Percentiles rank a stretch among this genome's conserved stretches.
These are phyloP conservation scores for Aspergillus tanneri DNA, from an alignment of 2,329 filamentous ascomycete species.

Conservation along the genomic window DNA sequence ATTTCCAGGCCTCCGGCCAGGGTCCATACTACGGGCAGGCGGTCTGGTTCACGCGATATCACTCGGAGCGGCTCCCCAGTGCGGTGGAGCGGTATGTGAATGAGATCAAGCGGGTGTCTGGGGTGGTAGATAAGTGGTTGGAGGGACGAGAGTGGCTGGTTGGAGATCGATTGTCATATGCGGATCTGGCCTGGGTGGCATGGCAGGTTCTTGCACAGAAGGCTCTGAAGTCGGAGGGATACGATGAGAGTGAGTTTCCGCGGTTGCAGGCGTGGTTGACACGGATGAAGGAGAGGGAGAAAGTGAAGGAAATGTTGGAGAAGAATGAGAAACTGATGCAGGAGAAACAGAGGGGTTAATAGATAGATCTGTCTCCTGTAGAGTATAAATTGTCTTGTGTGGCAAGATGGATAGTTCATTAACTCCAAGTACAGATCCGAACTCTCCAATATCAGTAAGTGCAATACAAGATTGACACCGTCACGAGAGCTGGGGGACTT, in stretches of 20 bases:
- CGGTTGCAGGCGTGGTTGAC: neutral
- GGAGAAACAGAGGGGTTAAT: too few relatives aligned
- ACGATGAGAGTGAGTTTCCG: neutral
- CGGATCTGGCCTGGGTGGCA: conserved; percentile 2
- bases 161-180: neutral
- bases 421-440: too few relatives aligned
- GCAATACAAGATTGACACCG: too few relatives aligned
- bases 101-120: conserved; percentile 44
- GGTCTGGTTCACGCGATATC: conserved; percentile 42
- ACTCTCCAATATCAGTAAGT: too few relatives aligned
- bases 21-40: conserved; percentile 50
- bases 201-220: neutral
- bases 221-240: neutral
- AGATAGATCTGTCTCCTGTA: too few relatives aligned
- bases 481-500: too few relatives aligned
- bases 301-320: neutral
- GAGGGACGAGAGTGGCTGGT: conserved; percentile 2
- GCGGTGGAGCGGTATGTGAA: conserved; percentile 45
- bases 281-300: neutral
- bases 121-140: conserved; percentile 41
- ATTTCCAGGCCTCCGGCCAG: conserved; percentile 46
- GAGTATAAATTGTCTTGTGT: too few relatives aligned
- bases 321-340: too few relatives aligned
- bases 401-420: too few relatives aligned
- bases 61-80: conserved; percentile 41